Conservation (phyloP, 2,329 filamentous ascomycete species). For the Ophiosphaerella korrae region DNA sequence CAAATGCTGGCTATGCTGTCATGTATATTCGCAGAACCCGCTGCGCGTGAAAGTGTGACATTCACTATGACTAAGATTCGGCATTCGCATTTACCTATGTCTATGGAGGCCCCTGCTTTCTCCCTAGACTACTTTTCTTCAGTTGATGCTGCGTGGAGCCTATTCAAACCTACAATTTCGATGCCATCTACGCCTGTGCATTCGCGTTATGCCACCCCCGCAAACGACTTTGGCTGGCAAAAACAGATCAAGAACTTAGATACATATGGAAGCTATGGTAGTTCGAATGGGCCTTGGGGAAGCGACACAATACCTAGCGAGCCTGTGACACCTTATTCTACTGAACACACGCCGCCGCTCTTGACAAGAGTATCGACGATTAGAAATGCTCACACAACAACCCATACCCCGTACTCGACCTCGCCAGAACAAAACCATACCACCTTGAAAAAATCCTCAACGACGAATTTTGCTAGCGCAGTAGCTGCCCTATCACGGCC, state of each 20-base stretch:
- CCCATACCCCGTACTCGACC: slow-evolving; percentile 49
- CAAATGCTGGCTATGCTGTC: slow-evolving; percentile 71
- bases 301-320: slow-evolving; percentile 48
- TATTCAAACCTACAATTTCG: slow-evolving; percentile 46
- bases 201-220: slow-evolving; percentile 38
- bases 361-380: slow-evolving; percentile 47
- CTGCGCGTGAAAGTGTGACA: slow-evolving; percentile 47
- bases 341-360: slow-evolving; percentile 58
- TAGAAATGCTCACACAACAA: slow-evolving; percentile 41
- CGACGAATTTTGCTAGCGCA: slow-evolving; percentile 48
- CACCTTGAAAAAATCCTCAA: slow-evolving; percentile 37
- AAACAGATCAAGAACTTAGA: slow-evolving; percentile 36
- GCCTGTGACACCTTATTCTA: slow-evolving; percentile 58
- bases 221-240: slow-evolving; percentile 39
- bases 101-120: slow-evolving; percentile 52
- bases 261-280: slow-evolving; percentile 56
- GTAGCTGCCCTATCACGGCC: slow-evolving; percentile 48
- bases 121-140: slow-evolving; percentile 56
- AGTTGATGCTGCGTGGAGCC: slow-evolving; percentile 50
- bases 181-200: slow-evolving; percentile 38
- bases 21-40: slow-evolving; percentile 61
- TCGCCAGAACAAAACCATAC: slow-evolving; percentile 48
- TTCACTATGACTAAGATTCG: slow-evolving; percentile 44
- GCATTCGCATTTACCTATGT: slow-evolving; percentile 46
- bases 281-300: slow-evolving; percentile 58